phyloP scores from a whole-genome alignment of 208 protist species.

The Lotmaria passim region DNA sequence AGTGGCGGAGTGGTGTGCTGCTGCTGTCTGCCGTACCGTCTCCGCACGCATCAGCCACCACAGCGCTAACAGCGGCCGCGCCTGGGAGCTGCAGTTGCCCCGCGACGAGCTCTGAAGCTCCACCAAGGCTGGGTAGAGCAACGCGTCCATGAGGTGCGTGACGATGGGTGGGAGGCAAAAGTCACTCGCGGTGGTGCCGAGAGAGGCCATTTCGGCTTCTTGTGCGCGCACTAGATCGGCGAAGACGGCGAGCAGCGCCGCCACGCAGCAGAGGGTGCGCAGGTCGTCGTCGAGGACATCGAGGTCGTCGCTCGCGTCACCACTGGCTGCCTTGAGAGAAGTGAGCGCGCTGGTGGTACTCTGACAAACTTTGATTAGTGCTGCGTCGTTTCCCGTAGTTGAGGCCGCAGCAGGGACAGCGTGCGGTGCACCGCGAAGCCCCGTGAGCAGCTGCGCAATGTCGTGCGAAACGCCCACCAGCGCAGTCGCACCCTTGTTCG shows the following conservation, averaged over 20 bases:
- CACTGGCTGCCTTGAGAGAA: neutral
- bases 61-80: conserved; percentile 48
- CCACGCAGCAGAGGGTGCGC: conserved; percentile 27
- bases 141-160: conserved; percentile 29
- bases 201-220: conserved; percentile 19
- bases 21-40: conserved; percentile 30
- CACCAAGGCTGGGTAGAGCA: conserved; percentile 20
- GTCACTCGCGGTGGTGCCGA: neutral
- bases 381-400: too few relatives aligned
- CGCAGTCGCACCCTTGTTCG: neutral
- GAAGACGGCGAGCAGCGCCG: conserved; percentile 36
- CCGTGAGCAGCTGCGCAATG: neutral
- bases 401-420: neutral
- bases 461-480: neutral
- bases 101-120: conserved; percentile 40
- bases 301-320: neutral
- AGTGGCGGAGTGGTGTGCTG: neutral
- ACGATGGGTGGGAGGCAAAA: neutral
- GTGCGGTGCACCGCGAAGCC: neutral
- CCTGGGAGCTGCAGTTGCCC: conserved; percentile 47
- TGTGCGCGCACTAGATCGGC: conserved; percentile 38
- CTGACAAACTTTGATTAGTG: too few relatives aligned
- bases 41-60: conserved; percentile 56
- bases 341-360: neutral
- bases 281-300: conserved; percentile 25